Evolutionary conservation across 2,329 filamentous ascomycete species (phyloP), one percentile per base, ranked within the genome.

Genomic region (Arthrobotrys musiformis): DNA sequence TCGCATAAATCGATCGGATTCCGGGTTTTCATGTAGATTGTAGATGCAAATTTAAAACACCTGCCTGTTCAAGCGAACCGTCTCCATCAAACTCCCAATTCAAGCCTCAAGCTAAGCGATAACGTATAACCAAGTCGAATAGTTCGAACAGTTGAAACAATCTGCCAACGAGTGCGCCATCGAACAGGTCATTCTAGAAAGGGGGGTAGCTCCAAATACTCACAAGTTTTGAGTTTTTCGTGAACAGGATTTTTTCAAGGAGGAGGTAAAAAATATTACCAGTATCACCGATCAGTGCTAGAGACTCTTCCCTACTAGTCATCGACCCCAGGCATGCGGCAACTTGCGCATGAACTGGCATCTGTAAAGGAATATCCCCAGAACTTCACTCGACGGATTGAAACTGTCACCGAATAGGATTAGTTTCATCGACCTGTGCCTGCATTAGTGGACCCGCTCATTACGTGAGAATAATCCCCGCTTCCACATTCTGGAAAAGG

Each of bases 41-140:
- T 11, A 37, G 17, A 40, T 33, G 35, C 58, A 48, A 58, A 40
- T 56, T 30, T 22, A 13, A 30, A 35, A 46, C 60, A 64, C 58
- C 62, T 70, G 46, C 68, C 58, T 48, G 6, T 70, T 52, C 37
- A 26, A 35, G n/a, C 17, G 4, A n/a, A 3, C 24, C 5, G 28
- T 68, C 48, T 70, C 68, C 58, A 63, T 46, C 46, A 63, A 64
- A 48, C 67, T 70, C 56, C 68, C 68, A 15, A 37, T 72, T 15
- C n/a, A 3, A 11, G 60, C 5, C 2, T 19, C n/a, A 22, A 56
- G 17, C 48, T 24, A n/a, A n/a, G n/a, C n/a, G n/a, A n/a, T n/a
- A n/a, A n/a, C n/a, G n/a, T n/a, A 52, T 17, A 13, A 35, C 19
- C 19, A 24, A 40, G 19, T 40, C 54, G 13, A 58, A 26, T 17